A percentile compares a stretch with the other conserved stretches of the same genome.
Conservation (phyloP, 352 stramenopile genomes). For the Phytophthora macrochlamydospora region DNA sequence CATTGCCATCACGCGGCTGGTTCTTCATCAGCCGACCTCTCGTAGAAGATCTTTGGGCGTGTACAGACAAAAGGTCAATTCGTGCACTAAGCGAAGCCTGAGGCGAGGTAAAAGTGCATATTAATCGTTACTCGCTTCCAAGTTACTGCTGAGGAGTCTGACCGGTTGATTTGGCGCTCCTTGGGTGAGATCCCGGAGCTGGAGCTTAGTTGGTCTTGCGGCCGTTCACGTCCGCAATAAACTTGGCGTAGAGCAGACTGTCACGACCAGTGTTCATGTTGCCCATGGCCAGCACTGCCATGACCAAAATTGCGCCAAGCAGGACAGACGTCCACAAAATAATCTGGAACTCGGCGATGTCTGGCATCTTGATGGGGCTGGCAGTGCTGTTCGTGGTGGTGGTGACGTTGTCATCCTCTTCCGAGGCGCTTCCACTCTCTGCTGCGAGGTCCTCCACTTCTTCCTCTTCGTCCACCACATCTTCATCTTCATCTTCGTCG, state of each 20-base stretch:
- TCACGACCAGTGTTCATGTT: constrained; percentile 80
- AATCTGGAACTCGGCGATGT: constrained; percentile 84
- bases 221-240: constrained; percentile 58
- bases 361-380: constrained; percentile 49
- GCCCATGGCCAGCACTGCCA: constrained; percentile 60
- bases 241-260: constrained; percentile 88
- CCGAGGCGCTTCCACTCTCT: constrained; percentile 27
- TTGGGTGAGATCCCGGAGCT: neutral
- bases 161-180: constrained; percentile 13
- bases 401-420: constrained; percentile 28
- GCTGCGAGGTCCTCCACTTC: constrained; percentile 20
- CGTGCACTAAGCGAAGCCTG: too few species aligned
- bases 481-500: constrained; percentile 17
- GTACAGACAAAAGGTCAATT: too few species aligned
- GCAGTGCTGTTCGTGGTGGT: constrained; percentile 29
- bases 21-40: constrained; percentile 30
- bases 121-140: constrained; percentile 35
- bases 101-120: constrained; percentile 20
- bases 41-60: constrained; percentile 14
- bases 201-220: constrained; percentile 60
- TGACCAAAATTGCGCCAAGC: constrained; percentile 52
- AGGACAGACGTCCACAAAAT: constrained; percentile 82
- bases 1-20: constrained; percentile 14
- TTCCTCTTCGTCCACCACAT: constrained; percentile 13
- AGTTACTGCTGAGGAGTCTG: constrained; percentile 9